Evolutionary conservation across 129 eudicot species (phyloP).

Genomic region (Flaveria bidentis): DNA sequence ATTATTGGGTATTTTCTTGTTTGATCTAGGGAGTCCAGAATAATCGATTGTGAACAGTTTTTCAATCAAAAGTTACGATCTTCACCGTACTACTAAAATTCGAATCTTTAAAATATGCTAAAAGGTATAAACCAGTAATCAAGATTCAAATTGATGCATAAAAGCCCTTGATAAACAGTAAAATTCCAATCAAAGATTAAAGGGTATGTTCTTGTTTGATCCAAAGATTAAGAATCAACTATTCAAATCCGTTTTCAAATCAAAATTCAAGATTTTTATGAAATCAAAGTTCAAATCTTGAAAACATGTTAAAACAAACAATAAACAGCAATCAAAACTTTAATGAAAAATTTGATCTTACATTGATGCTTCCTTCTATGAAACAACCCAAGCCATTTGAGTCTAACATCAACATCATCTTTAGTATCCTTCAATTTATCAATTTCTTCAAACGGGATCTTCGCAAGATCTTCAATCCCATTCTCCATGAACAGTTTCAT

Average conservation of each 20-base stretch:
- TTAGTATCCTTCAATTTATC: slow-evolving; percentile 62
- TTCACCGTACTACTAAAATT: not conserved
- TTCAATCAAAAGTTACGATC: slow-evolving; percentile 9
- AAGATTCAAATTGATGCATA: no score
- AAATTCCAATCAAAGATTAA: not conserved
- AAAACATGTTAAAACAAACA: not conserved
- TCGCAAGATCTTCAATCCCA: slow-evolving; percentile 81
- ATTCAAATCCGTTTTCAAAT: not conserved
- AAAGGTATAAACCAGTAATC: not conserved
- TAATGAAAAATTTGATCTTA: slow-evolving; percentile 36
- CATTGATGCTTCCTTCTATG: slow-evolving; percentile 96
- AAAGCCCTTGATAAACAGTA: not conserved
- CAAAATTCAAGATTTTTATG: not conserved
- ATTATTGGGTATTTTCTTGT: slow-evolving; percentile 10
- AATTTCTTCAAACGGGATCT: slow-evolving; percentile 64
- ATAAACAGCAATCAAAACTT: not conserved
- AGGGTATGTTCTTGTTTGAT: slow-evolving; percentile 26
- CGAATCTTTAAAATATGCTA: slow-evolving; percentile 5
- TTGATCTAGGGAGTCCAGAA: slow-evolving; percentile 15
- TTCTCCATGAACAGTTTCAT: slow-evolving; percentile 84
- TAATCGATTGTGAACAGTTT: slow-evolving; percentile 2
- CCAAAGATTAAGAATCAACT: slow-evolving; percentile 8
- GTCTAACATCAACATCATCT: slow-evolving; percentile 93
- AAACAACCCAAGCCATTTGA: slow-evolving; percentile 97
- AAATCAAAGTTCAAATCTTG: not conserved